Conservation (phyloP, 2,329 filamentous ascomycete species). For the Pestalotiopsis sp. region DNA sequence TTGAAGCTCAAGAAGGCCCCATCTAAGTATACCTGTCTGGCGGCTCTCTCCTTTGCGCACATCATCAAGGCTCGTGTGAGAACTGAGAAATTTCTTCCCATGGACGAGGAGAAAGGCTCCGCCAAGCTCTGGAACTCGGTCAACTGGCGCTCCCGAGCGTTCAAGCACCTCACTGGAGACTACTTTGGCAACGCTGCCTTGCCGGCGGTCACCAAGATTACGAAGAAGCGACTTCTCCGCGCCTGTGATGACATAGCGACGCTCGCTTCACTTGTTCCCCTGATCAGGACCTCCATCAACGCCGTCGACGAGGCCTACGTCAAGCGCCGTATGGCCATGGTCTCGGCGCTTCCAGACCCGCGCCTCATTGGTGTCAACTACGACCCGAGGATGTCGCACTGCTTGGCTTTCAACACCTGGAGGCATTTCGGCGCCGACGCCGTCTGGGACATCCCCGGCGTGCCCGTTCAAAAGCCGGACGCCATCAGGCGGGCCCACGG, state of each 20-base stretch:
- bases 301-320: constrained; percentile 45
- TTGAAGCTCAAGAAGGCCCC: constrained; percentile 25
- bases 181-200: constrained; percentile 47
- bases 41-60: constrained; percentile 43
- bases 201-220: constrained; percentile 36
- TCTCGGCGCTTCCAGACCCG: constrained; percentile 39
- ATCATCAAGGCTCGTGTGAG: constrained; percentile 36
- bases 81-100: constrained; percentile 25
- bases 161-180: constrained; percentile 29
- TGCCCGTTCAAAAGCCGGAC: constrained; percentile 39
- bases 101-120: constrained; percentile 4
- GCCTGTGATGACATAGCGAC: constrained; percentile 25
- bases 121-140: constrained; percentile 42
- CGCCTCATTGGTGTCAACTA: constrained; percentile 41
- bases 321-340: constrained; percentile 37
- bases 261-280: constrained; percentile 31
- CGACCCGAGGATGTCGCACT: constrained; percentile 41
- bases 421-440: constrained; percentile 44
- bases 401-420: constrained; percentile 49
- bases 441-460: constrained; percentile 38
- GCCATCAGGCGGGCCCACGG: constrained; percentile 33
- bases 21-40: constrained; percentile 42
- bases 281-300: constrained; percentile 34
- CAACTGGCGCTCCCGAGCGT: constrained; percentile 42
- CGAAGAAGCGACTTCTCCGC: constrained; percentile 24